Conservation (phyloP, 371 early-diverging fungal species). For the Saksenaea vasiformis region DNA sequence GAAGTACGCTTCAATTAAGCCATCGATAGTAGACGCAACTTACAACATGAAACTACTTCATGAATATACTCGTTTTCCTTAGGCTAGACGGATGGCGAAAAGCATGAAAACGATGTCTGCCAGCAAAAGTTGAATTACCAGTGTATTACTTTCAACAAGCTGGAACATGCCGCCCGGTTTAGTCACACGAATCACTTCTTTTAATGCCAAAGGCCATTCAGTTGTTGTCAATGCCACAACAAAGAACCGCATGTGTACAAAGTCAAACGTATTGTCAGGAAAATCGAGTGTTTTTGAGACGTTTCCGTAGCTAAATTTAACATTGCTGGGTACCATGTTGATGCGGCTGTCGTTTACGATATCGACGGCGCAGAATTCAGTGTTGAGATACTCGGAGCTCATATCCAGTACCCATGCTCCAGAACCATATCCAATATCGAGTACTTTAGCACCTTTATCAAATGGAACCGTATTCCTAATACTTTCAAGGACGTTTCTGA, state of each 20-base stretch:
- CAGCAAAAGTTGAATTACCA: slow-evolving; percentile 10
- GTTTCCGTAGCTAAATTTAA: slow-evolving; percentile 38
- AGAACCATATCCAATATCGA: slow-evolving; percentile 28
- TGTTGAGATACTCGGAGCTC: too few relatives aligned
- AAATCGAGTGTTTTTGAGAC: slow-evolving; percentile 41
- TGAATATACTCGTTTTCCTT: background rate
- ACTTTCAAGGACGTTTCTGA: too few relatives aligned
- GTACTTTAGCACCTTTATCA: slow-evolving; percentile 22
- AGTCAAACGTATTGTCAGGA: slow-evolving; percentile 46
- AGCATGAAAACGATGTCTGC: too few relatives aligned
- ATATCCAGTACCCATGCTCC: slow-evolving; percentile 21
- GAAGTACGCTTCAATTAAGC: background rate
- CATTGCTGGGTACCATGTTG: slow-evolving; percentile 43
- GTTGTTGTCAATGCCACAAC: slow-evolving; percentile 28
- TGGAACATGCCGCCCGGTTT: slow-evolving; percentile 49
- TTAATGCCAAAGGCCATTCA: slow-evolving; percentile 41
- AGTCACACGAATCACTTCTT: slow-evolving; percentile 43
- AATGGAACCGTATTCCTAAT: background rate
- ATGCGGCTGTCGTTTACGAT: slow-evolving; percentile 21
- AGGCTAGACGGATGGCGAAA: too few relatives aligned
- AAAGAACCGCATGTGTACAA: slow-evolving; percentile 49
- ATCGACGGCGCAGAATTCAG: slow-evolving; percentile 35
- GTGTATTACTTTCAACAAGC: slow-evolving; percentile 46
- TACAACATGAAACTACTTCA: too few relatives aligned
- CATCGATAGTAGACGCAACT: too few relatives aligned